Evolutionary conservation across 805 yeast genomes (phyloP).

Genomic region (Yarrowia porcina): DNA sequence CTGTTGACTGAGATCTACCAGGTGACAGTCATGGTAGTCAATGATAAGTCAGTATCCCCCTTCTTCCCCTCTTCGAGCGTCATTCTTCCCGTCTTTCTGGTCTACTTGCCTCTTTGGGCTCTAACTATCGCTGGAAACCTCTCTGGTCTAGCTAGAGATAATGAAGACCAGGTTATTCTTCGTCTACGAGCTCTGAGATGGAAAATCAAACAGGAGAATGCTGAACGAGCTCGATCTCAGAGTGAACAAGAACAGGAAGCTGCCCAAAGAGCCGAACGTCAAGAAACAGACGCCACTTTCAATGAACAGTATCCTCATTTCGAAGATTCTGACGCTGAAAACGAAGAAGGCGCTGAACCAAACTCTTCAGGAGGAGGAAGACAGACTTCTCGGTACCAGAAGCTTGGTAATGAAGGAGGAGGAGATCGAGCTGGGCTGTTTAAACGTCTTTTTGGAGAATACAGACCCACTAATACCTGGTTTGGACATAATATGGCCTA

Average conservation of each 20-base stretch:
- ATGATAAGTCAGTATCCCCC: slow-evolving; percentile 29
- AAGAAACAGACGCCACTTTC: slow-evolving; percentile 8
- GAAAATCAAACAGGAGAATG: slow-evolving; percentile 24
- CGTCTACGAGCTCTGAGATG: slow-evolving; percentile 26
- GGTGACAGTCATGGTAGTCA: slow-evolving; percentile 27
- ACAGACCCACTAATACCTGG: slow-evolving; percentile 11
- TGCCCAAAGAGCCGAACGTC: not conserved
- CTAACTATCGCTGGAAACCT: slow-evolving; percentile 32
- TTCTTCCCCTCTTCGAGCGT: slow-evolving; percentile 31
- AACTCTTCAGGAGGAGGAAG: not conserved
- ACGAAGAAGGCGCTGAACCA: not conserved
- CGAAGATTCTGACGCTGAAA: slow-evolving; percentile 6
- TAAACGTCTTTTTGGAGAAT: slow-evolving; percentile 14
- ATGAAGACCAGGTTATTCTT: slow-evolving; percentile 33
- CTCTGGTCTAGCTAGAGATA: slow-evolving; percentile 30
- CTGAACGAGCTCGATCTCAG: slow-evolving; percentile 2
- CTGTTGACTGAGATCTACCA: slow-evolving; percentile 12
- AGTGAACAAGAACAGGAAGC: slow-evolving; percentile 3
- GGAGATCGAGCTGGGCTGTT: not conserved
- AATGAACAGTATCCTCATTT: slow-evolving; percentile 11
- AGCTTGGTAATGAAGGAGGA: not conserved
- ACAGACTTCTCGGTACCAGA: not conserved
- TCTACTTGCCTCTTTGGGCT: slow-evolving; percentile 33
- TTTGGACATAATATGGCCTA: slow-evolving; percentile 16
- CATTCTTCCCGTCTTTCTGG: slow-evolving; percentile 31